Percentiles rank a stretch among this genome's conserved stretches.
phyloP scores from a whole-genome alignment of 2,329 filamentous ascomycete species.

The Fusarium torreyae region DNA sequence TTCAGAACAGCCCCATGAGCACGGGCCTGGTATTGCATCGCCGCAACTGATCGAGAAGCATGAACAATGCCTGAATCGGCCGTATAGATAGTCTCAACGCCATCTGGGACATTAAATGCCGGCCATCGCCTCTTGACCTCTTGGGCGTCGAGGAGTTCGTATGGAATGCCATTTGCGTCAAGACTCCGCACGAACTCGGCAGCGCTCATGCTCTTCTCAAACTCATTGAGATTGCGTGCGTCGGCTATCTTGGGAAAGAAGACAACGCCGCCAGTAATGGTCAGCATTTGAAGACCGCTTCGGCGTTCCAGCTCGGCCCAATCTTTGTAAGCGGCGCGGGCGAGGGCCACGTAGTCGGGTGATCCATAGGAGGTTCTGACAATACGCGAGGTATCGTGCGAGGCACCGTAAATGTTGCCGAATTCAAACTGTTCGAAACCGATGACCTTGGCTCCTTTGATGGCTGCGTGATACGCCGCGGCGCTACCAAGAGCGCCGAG shows the following conservation, averaged over 20 bases:
- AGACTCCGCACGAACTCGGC: constrained; percentile 16
- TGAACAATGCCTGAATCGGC: constrained; percentile 46
- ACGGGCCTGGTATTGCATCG: constrained; percentile 36
- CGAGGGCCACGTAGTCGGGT: constrained; percentile 45
- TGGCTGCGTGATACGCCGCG: constrained; percentile 32
- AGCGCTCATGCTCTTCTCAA: constrained; percentile 27
- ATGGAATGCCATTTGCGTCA: constrained; percentile 32
- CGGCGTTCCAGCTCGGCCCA: constrained; percentile 42
- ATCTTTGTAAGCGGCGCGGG: constrained; percentile 44
- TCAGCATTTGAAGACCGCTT: constrained; percentile 40
- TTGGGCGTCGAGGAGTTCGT: constrained; percentile 37
- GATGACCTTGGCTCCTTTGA: constrained; percentile 45
- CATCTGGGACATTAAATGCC: constrained; percentile 31
- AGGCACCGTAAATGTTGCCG: constrained; percentile 45
- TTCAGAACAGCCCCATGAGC: constrained; percentile 25
- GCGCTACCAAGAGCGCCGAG: constrained; percentile 35
- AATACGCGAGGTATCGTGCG: constrained; percentile 47
- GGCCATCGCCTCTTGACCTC: constrained; percentile 43
- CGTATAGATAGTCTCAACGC: constrained; percentile 42
- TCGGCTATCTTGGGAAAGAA: constrained; percentile 33
- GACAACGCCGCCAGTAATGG: constrained; percentile 44
- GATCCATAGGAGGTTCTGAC: constrained; percentile 44
- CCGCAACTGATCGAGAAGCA: constrained; percentile 30
- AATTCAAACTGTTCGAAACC: constrained; percentile 49
- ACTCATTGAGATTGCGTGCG: not conserved